These are phyloP conservation scores for Backusella sp. DNA, from an alignment of 192 early-diverging fungal genomes.

Conservation along the genomic window DNA sequence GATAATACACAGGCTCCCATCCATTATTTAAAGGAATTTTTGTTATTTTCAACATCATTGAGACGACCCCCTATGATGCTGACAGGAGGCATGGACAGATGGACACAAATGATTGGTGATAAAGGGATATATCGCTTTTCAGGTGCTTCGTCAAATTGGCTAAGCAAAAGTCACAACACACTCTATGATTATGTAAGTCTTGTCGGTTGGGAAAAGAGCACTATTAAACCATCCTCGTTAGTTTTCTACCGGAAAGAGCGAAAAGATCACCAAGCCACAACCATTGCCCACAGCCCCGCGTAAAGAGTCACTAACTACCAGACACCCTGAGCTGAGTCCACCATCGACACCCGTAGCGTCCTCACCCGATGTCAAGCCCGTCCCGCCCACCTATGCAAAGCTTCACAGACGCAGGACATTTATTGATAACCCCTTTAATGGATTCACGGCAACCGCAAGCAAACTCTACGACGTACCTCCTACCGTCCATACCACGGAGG, in stretches of 20 bases:
- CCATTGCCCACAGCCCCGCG: slow-evolving; percentile 21
- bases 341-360: background rate
- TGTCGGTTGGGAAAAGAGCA: background rate
- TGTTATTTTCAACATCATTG: slow-evolving; percentile 55
- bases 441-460: slow-evolving; percentile 41
- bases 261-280: background rate
- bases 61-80: slow-evolving; percentile 70
- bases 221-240: background rate
- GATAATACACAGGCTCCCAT: slow-evolving; percentile 19
- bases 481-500: slow-evolving; percentile 29
- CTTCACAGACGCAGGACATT: slow-evolving; percentile 49
- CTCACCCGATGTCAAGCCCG: background rate
- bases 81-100: slow-evolving; percentile 77
- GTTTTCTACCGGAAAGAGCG: background rate
- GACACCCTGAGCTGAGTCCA: slow-evolving; percentile 10
- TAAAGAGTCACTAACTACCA: slow-evolving; percentile 3
- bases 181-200: slow-evolving; percentile 10
- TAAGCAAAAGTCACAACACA: background rate
- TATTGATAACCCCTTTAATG: slow-evolving; percentile 56
- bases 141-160: background rate
- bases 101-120: slow-evolving; percentile 57
- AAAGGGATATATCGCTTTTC: slow-evolving; percentile 38
- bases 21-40: slow-evolving; percentile 35
- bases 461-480: slow-evolving; percentile 33
- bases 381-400: background rate